A percentile compares a stretch with the other conserved stretches of the same genome.
Evolutionary conservation across 495 filamentous ascomycete species (phyloP).

Genomic region (Podospora sp.): DNA sequence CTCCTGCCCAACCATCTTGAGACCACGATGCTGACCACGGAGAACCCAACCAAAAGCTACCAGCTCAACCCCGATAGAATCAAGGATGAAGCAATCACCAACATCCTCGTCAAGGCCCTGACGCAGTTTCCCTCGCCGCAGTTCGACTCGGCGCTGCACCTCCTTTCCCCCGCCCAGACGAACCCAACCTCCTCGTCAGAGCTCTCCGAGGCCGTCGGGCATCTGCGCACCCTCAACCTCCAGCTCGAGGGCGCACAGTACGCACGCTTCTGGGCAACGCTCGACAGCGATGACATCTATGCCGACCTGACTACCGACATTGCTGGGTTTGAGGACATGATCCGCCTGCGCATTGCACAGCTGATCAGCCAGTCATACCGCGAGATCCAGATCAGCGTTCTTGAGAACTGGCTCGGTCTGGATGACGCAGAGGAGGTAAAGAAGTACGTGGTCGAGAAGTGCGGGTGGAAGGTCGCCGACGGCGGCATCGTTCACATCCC

Average conservation of each 20-base stretch:
- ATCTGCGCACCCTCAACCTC: slow-evolving; percentile 79
- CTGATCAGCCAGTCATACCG: slow-evolving; percentile 87
- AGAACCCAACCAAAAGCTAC: slow-evolving; percentile 62
- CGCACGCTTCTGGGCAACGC: slow-evolving; percentile 85
- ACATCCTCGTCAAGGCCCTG: slow-evolving; percentile 96
- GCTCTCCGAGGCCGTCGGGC: slow-evolving; percentile 84
- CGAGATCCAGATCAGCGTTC: slow-evolving; percentile 70
- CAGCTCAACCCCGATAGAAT: slow-evolving; percentile 99
- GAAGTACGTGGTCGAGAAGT: slow-evolving; percentile 80
- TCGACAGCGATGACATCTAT: slow-evolving; percentile 93
- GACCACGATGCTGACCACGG: neutral
- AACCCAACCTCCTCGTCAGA: slow-evolving; percentile 52
- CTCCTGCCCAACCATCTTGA: neutral
- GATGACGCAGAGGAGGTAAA: slow-evolving; percentile 70
- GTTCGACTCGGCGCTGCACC: slow-evolving; percentile 89
- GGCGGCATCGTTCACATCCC: slow-evolving; percentile 65
- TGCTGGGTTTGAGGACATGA: slow-evolving; percentile 93
- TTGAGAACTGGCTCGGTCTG: slow-evolving; percentile 88
- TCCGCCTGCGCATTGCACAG: slow-evolving; percentile 87
- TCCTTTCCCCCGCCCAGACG: slow-evolving; percentile 63
- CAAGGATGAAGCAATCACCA: slow-evolving; percentile 94
- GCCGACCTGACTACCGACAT: slow-evolving; percentile 94
- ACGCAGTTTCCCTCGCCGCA: slow-evolving; percentile 96
- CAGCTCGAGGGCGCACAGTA: slow-evolving; percentile 87
- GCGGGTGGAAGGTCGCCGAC: slow-evolving; percentile 77